Conservation (phyloP, 176 grass and related monocot genomes). For the Cenchrus purpureus region DNA sequence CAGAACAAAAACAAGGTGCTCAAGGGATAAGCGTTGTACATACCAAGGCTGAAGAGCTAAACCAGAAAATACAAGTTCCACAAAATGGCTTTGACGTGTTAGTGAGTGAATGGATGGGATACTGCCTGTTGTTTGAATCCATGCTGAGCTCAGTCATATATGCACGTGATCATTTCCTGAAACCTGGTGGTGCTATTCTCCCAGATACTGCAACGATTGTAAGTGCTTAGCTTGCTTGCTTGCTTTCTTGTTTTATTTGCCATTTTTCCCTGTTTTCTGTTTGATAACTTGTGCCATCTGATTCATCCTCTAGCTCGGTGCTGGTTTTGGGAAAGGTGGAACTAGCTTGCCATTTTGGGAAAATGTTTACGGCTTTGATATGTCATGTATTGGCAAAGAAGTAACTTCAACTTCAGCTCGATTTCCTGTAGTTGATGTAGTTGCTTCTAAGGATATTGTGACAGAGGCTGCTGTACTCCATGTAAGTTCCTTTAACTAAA, state of each 20-base stretch:
- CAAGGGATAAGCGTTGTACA: slow-evolving; percentile 73
- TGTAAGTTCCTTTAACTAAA: slow-evolving; percentile 57
- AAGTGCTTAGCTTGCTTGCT: slow-evolving; percentile 32
- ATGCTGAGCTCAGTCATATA: slow-evolving; percentile 96
- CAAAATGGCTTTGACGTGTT: slow-evolving; percentile 73
- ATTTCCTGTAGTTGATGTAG: slow-evolving; percentile 74
- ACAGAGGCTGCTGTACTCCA: slow-evolving; percentile 73
- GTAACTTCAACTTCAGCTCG: slow-evolving; percentile 59
- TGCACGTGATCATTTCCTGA: slow-evolving; percentile 90
- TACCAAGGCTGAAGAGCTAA: slow-evolving; percentile 87
- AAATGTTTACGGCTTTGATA: slow-evolving; percentile 89
- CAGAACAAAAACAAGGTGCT: slow-evolving; percentile 20
- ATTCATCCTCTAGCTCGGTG: slow-evolving; percentile 64
- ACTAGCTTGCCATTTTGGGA: slow-evolving; percentile 95
- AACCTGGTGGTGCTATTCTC: slow-evolving; percentile 89
- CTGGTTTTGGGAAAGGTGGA: slow-evolving; percentile 92
- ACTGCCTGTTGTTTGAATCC: slow-evolving; percentile 91
- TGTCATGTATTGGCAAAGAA: slow-evolving; percentile 93
- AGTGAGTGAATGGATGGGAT: slow-evolving; percentile 99
- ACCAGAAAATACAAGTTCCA: slow-evolving; percentile 63
- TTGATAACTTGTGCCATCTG: slow-evolving; percentile 25
- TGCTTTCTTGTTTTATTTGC: slow-evolving; percentile 23
- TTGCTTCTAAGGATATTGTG: slow-evolving; percentile 70
- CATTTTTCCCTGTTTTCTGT: slow-evolving; percentile 28
- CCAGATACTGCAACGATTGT: slow-evolving; percentile 92